Base-by-base conservation (phyloP, 768 basidiomycete species). In the Phallus indusiatus region DNA sequence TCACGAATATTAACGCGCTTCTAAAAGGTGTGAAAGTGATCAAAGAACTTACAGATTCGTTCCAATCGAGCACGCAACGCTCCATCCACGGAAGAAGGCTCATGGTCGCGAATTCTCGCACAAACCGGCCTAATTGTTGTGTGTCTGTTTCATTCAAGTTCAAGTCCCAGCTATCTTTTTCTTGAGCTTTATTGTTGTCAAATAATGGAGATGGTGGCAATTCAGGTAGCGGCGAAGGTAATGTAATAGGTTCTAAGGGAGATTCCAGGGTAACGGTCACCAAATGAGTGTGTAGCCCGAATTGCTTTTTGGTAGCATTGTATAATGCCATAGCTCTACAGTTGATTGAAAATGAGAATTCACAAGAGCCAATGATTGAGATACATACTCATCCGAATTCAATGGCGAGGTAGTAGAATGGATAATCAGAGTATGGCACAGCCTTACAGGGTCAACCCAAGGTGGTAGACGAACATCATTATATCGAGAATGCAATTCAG, bases 71-170 rank as follows among this genome's bases (percentile, higher is more conserved):
- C 5, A 94, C 88, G 69, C 85, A 86, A 66, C 86, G 90, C 73
- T 98, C 95, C 91, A 98, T 94, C 90, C 90, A 97, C 0, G 94
- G 94, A 2, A 97, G 70, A 49, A 98, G 71, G 67, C 89, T 94
- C 83, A 89, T 91, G 11, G 86, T 84, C 3, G 91, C 77, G 64
- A 97, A 87, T 70, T 96, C 94, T 49, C 93, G 81, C 10, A 90
- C 79, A 65, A 97, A 92, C 55, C 82, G 80, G 0, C 84, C 83
- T 6, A 84, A 81, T 64, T 83, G 80, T 55, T 86, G 80, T 14
- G 91, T 86, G 72, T 95, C 93, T 51, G 73, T 72, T 65, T 91
- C 84, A 9, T 74, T 76, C 74, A 94, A 73, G 53, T 71, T 72
- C 14, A 69, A 62, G 6, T 67, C 64, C 37, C 62, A 58, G 21